Conservation (phyloP, 2,329 filamentous ascomycete genomes). For the Colletotrichum lentis region DNA sequence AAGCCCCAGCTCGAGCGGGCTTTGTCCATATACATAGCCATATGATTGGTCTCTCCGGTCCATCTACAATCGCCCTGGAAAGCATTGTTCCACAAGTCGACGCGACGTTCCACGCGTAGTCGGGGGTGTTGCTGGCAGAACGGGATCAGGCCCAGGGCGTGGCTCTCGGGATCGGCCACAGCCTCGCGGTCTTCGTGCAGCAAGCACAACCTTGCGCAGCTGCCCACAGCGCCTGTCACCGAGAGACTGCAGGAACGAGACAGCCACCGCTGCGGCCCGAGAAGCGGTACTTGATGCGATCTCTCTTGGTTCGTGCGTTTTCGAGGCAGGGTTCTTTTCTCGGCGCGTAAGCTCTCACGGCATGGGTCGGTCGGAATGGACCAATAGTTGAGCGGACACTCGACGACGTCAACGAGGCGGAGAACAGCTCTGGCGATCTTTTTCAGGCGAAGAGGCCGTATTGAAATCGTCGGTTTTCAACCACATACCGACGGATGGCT, state of each 20-base stretch:
- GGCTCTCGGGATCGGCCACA: not conserved
- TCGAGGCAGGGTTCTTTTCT: too few species aligned
- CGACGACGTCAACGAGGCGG: too few species aligned
- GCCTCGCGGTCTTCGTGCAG: conserved; percentile 7
- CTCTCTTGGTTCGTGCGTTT: rapidly evolving
- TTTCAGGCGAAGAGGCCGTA: too few species aligned
- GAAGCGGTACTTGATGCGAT: not conserved
- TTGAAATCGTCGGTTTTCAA: too few species aligned
- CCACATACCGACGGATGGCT: too few species aligned
- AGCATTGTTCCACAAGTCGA: conserved; percentile 3
- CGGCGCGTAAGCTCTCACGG: not conserved
- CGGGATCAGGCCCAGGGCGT: conserved; percentile 18
- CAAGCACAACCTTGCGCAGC: not conserved
- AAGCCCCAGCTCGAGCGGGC: too few species aligned
- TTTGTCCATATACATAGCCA: not conserved
- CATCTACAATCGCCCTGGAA: not conserved
- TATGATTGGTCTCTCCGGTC: too few species aligned
- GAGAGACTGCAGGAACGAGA: not conserved
- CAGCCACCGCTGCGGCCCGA: conserved; percentile 11
- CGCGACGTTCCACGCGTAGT: conserved; percentile 12
- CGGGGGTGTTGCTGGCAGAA: conserved; percentile 11
- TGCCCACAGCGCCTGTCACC: not conserved
- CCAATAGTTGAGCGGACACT: too few species aligned
- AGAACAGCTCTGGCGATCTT: too few species aligned
- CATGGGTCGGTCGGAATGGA: not conserved